Evolutionary conservation across 2,329 filamentous ascomycete genomes (phyloP).

Genomic region (Trichoderma sp.): DNA sequence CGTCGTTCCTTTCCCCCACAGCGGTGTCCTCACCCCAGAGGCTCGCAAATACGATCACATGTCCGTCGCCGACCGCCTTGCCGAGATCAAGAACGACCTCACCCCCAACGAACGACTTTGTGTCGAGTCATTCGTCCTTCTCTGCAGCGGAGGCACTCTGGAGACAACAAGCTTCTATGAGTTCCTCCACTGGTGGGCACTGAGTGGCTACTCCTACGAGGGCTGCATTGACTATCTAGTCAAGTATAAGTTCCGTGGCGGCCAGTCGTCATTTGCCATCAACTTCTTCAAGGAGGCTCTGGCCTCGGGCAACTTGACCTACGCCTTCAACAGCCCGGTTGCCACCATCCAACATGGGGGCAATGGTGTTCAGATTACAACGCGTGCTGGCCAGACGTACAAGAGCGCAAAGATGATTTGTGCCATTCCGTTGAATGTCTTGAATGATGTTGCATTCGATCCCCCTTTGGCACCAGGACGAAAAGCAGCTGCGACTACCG

Average conservation of each 20-base stretch:
- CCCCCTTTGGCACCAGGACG: background rate
- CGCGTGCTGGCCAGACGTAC: background rate
- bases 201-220: constrained; percentile 11
- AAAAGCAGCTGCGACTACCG: constrained; percentile 6
- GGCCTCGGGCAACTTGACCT: constrained; percentile 1
- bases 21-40: background rate
- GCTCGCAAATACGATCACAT: constrained; percentile 16
- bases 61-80: constrained; percentile 8
- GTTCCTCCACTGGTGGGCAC: constrained; percentile 13
- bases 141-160: constrained; percentile 8
- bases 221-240: constrained; percentile 13
- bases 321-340: constrained; percentile 11
- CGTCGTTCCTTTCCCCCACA: constrained; percentile 6
- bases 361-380: constrained; percentile 1
- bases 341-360: constrained; percentile 1
- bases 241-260: constrained; percentile 10
- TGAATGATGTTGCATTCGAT: constrained; percentile 11
- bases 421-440: constrained; percentile 9
- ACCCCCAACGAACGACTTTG: constrained; percentile 12
- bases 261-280: constrained; percentile 9
- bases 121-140: constrained; percentile 1
- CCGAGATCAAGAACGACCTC: constrained; percentile 4
- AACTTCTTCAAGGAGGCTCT: constrained; percentile 10
- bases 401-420: constrained; percentile 8
- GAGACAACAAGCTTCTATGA: constrained; percentile 15